Conservation (phyloP, 2,329 filamentous ascomycete species). For the Neonectria punicea region DNA sequence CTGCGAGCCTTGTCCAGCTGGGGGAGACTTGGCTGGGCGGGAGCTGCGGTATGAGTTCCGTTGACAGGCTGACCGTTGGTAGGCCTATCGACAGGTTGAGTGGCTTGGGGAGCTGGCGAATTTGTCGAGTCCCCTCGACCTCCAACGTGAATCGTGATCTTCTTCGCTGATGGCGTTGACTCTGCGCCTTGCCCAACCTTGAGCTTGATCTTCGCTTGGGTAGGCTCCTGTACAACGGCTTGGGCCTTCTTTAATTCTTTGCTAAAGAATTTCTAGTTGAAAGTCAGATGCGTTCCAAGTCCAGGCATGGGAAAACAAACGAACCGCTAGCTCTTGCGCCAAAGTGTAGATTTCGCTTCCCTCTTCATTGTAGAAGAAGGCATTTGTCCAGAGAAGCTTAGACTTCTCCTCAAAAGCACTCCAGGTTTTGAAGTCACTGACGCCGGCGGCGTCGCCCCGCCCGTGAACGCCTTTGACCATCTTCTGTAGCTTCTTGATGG, state of each 20-base stretch:
- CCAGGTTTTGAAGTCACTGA: slow-evolving; percentile 83
- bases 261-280: slow-evolving; percentile 72
- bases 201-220: slow-evolving; percentile 82
- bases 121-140: slow-evolving; percentile 65
- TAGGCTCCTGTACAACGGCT: slow-evolving; percentile 75
- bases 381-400: slow-evolving; percentile 87
- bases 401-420: slow-evolving; percentile 82
- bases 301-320: slow-evolving; percentile 20
- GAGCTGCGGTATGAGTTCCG: slow-evolving; percentile 31
- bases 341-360: slow-evolving; percentile 84
- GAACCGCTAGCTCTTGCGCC: slow-evolving; percentile 82
- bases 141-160: slow-evolving; percentile 78
- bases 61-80: slow-evolving; percentile 40
- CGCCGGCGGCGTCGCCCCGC: slow-evolving; percentile 70
- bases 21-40: slow-evolving; percentile 27
- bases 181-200: slow-evolving; percentile 68
- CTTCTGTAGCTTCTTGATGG: slow-evolving; percentile 81
- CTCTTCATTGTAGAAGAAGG: slow-evolving; percentile 90
- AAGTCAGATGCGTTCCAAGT: slow-evolving; percentile 23
- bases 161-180: slow-evolving; percentile 62
- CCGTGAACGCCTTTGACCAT: slow-evolving; percentile 78
- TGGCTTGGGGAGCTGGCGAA: slow-evolving; percentile 60
- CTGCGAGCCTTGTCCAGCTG: slow-evolving; percentile 55
- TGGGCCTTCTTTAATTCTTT: slow-evolving; percentile 77
- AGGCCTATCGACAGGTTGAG: slow-evolving; percentile 34